Conservation (phyloP, 495 filamentous ascomycete genomes). For the Trichoderma virens region DNA sequence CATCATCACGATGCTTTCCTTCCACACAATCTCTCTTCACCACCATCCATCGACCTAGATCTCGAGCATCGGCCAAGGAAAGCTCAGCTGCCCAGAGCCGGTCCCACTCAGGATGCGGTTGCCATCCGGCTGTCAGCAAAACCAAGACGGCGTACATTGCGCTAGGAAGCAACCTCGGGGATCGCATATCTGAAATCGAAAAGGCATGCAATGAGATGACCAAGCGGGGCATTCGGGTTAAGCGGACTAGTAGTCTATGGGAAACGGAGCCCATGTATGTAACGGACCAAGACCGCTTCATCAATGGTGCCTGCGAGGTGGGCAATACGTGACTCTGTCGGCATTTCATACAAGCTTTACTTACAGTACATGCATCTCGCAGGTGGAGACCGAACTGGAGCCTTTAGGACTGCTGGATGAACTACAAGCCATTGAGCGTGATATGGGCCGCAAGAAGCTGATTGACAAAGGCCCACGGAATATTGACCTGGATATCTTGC, state of each 20-base stretch:
- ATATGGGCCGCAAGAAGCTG: conserved; percentile 68
- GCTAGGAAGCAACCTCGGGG: conserved; percentile 87
- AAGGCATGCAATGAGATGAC: conserved; percentile 71
- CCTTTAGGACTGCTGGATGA: conserved; percentile 69
- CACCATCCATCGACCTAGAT: background rate
- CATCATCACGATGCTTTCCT: background rate
- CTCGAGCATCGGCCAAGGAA: background rate
- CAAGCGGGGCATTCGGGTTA: conserved; percentile 58
- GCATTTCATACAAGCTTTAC: background rate
- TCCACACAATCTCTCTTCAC: background rate
- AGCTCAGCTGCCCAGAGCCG: background rate
- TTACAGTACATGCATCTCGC: background rate
- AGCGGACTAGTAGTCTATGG: conserved; percentile 79
- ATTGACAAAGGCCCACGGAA: conserved; percentile 90
- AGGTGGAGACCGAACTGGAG: conserved; percentile 75
- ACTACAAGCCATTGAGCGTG: conserved; percentile 75
- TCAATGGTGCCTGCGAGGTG: conserved; percentile 94
- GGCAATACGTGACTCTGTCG: conserved; percentile 18
- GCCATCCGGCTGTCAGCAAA: background rate
- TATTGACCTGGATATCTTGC: conserved; percentile 88
- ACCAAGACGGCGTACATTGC: conserved; percentile 63
- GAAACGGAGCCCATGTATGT: conserved; percentile 97
- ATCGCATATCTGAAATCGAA: conserved; percentile 77
- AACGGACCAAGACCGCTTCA: conserved; percentile 73
- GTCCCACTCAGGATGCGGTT: conserved; percentile 6